Evolutionary conservation across 2,329 filamentous ascomycete genomes (phyloP), one percentile per base, ranked within the genome.

Genomic region (Rhexocercosporidium sp.): DNA sequence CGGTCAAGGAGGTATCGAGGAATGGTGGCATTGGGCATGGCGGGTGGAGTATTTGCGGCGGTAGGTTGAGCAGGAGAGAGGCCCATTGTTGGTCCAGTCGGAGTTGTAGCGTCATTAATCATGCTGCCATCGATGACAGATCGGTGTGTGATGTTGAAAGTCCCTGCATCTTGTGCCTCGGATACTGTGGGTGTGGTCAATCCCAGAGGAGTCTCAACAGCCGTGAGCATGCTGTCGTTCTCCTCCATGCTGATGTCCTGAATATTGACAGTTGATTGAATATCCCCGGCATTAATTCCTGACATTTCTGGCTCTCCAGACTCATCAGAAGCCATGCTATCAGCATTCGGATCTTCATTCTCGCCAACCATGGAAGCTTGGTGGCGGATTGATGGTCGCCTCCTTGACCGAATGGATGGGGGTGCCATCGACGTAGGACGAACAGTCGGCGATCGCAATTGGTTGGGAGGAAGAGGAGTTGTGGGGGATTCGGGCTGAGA

Each of bases 401-500:
- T 86, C 61, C 91, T 85, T 20, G 87, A 82, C 66, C 89, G 84
- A 53, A 81, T 81, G 4, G 83, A 81, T 2, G 85, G 83, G 1
- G 84, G 84, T 25, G 84, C 81, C 71, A 81, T 84, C 54, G 84
- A 86, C 22, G 80, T 83, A 29, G 83, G 84, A 68, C 81, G 86
- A 67, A 84, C 83, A 11, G 84, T 84, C 6, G 86, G 85, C 41
- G 88, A 87, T 75, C 83, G 78, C 68, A 85, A 77, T 80, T 90
- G 89, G 29, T 89, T 82, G 1, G 90, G 88, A 56, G 90, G 90
- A 53, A 92, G 85, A 16, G 94, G 94, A 0, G 94, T 97, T 7
- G 93, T 96, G 0, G 94, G 94, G 14, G 94, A 97, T 66, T 94
- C 92, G 9, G 96, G 96, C 77, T 97, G 94, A n/a, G 95, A 97